Evolutionary conservation across 768 basidiomycete genomes (phyloP).

Genomic region (Mycena kentingensis): DNA sequence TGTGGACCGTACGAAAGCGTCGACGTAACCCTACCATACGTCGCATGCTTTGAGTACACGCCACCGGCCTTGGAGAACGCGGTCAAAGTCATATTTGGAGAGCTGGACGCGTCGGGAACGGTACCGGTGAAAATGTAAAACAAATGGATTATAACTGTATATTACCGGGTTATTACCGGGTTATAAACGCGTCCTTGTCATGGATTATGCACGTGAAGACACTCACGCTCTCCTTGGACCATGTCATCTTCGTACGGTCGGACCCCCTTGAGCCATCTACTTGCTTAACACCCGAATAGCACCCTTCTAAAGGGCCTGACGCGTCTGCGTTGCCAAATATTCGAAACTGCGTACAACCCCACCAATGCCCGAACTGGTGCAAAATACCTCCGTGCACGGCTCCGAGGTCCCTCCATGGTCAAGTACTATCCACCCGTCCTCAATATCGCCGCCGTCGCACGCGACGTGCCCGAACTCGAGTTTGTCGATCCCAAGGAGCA

Average conservation of each 20-base stretch:
- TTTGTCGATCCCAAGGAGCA: conserved; percentile 68
- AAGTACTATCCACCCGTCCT: conserved; percentile 76
- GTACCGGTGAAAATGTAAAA: conserved; percentile 8
- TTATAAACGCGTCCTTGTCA: too few species aligned
- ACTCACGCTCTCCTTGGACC: too few species aligned
- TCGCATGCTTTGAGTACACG: conserved; percentile 66
- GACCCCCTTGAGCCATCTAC: too few species aligned
- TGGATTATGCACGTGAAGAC: too few species aligned
- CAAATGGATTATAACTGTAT: too few species aligned
- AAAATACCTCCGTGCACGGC: conserved; percentile 82
- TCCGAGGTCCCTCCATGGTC: conserved; percentile 85
- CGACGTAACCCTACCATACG: conserved; percentile 34
- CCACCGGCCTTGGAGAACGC: conserved; percentile 49
- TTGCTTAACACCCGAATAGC: too few species aligned
- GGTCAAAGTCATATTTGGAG: conserved; percentile 46
- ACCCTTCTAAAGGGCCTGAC: conserved; percentile 52
- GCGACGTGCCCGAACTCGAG: conserved; percentile 56
- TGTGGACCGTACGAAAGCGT: conserved; percentile 69
- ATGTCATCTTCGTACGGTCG: too few species aligned
- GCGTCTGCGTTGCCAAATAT: conserved; percentile 69
- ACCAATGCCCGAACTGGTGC: conserved; percentile 79
- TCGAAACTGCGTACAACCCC: conserved; percentile 90
- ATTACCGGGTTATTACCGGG: too few species aligned
- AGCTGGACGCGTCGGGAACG: conserved; percentile 6
- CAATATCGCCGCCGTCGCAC: conserved; percentile 53